Base-by-base conservation (phyloP, 169 alveolate genomes). In the Cryptosporidium viatorum region DNA sequence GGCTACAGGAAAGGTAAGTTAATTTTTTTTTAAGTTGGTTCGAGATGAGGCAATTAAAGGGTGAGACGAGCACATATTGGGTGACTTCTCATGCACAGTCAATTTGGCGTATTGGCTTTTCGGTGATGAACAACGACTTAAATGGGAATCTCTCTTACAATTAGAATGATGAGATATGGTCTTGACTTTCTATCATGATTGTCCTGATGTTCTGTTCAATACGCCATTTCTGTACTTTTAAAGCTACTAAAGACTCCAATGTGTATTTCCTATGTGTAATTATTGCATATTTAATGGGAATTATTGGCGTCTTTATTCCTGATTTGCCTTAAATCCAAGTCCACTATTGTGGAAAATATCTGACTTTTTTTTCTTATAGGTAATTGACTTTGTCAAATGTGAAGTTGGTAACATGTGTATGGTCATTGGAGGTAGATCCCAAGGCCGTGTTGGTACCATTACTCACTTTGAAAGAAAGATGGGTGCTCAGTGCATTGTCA, bases 391-490 rank as follows among this genome's bases (percentile, higher is more conserved):
- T 93, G 91, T 96, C 92, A 97, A 98, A 94, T 97, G 97, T 91
- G 99, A 98, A 93, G 92, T 95, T 35, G 99, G 99, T 60, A 96
- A 95, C 91, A 60, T 94, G 92, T 98, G 95, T 84, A 97, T 97
- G 97, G 93, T 97, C 86, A 97, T 97, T 60, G 99, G 99, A 41
- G 99, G 99, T 31, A 97, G 98, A 96, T 97, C 97, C 95, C 98
- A 97, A 84, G 99, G 99, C 14, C 98, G 99, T 92, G 99, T 98
- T 59, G 99, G 99, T 73, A 92, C 94, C 50, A 96, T 98, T 87
- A 93, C 94, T 31, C 97, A 97, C 86, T 94, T 97, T 70, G 99
- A 98, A 94, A 96, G 95, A 92, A 99, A 98, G 94, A 97, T 97
- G 70, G 99, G 99, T 41, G 95, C 98, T 16, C 84, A 68, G 35